Conservation (phyloP, 352 stramenopile species). For the Phytopythium montanum region DNA sequence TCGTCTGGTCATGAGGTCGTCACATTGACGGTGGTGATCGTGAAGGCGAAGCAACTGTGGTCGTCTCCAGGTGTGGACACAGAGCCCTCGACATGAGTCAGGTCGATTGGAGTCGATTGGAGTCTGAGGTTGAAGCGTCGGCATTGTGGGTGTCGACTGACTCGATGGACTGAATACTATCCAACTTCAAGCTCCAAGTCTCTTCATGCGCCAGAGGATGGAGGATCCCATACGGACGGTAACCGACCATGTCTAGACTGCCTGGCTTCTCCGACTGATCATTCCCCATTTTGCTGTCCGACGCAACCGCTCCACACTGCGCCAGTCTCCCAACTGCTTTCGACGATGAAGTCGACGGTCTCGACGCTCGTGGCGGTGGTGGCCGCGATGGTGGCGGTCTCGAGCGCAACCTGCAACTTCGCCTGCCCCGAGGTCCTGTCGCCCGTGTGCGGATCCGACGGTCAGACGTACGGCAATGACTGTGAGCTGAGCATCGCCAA, state of each 20-base stretch:
- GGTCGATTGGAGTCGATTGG: too few relatives aligned
- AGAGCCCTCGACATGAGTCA: too few relatives aligned
- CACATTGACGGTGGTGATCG: neutral
- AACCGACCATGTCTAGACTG: too few relatives aligned
- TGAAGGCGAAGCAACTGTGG: too few relatives aligned
- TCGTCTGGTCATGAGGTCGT: neutral
- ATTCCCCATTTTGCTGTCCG: neutral
- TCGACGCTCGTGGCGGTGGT: neutral
- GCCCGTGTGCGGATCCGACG: conserved; percentile 56
- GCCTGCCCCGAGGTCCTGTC: conserved; percentile 17
- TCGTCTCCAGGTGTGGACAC: too few relatives aligned
- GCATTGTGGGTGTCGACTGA: too few relatives aligned
- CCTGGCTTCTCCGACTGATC: neutral
- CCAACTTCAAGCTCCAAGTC: too few relatives aligned
- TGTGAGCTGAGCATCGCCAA: conserved; percentile 41
- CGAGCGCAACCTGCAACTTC: neutral
- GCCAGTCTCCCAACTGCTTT: neutral
- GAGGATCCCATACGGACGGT: too few relatives aligned
- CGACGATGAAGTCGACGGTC: neutral
- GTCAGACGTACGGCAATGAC: conserved; percentile 45
- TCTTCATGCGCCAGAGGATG: too few relatives aligned
- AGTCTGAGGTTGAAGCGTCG: too few relatives aligned
- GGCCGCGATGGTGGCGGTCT: neutral
- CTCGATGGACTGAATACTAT: too few relatives aligned
- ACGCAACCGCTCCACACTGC: neutral